Conservation (phyloP, 257 asterid genomes). For the Salvia rosmarinus region DNA sequence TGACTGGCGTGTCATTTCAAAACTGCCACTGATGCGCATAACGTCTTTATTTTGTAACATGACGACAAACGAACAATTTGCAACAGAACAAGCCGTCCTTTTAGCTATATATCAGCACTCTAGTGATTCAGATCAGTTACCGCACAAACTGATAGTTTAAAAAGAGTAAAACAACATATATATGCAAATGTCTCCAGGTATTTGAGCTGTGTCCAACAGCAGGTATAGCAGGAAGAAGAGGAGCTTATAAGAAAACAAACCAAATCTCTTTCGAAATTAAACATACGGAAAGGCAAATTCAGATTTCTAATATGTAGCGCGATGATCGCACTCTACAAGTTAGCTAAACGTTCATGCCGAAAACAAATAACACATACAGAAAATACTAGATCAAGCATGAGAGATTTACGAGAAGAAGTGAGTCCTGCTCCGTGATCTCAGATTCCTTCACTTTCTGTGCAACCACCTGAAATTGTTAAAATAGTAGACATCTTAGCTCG, state of each 20-base stretch:
- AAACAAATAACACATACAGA: constrained; percentile 19
- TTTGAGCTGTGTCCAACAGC: constrained; percentile 13
- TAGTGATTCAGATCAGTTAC: neutral
- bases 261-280: neutral
- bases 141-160: constrained; percentile 4
- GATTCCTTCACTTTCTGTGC: constrained; percentile 85
- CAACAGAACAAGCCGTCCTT: neutral
- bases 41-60: neutral
- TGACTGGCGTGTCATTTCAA: neutral
- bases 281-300: neutral
- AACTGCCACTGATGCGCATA: neutral
- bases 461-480: constrained; percentile 60
- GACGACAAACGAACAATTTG: neutral
- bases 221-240: neutral
- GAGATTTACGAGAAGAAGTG: constrained; percentile 72
- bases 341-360: constrained; percentile 1
- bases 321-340: constrained; percentile 9
- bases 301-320: neutral
- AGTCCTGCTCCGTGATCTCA: constrained; percentile 96
- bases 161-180: constrained; percentile 5
- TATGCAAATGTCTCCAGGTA: constrained; percentile 4
- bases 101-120: neutral
- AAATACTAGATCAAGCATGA: neutral
- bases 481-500: constrained; percentile 17
- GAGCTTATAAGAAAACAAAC: constrained; percentile 15